Evolutionary conservation across 441 rosid species (phyloP), one percentile per base, ranked within the genome.

Genomic region (Codiaeum variegatum): DNA sequence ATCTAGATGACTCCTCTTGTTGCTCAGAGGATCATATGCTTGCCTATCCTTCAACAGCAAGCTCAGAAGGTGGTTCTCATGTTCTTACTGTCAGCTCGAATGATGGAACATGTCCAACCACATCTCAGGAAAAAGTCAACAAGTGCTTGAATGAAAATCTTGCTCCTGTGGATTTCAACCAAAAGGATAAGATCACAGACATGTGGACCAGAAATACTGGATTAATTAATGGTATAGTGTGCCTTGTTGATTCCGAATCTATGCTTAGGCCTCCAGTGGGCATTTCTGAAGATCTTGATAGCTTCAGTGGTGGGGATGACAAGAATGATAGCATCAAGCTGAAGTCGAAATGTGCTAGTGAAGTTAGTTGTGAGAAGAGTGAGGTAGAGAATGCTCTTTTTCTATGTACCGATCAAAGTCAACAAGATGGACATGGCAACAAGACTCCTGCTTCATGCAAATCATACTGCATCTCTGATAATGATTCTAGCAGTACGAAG

Each of bases 381-480:
- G 85, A 71, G 69, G 71, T 78, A 59, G 91, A 82, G 13, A 85
- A 77, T 42, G 36, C 73, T 58, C 66, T 36, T 19, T 72, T 74
- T 42, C 63, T 79, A 46, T 74, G 69, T 68, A 76, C 83, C 46
- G 85, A 78, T 75, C 70, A 73, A 66, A 70, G 81, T 73, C 84
- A 67, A 69, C 77, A 81, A 76, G 87, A 76, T 28, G 72, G 76
- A 66, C 77, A 73, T 13, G 76, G 76, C 47, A 73, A 75, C 71
- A 70, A 76, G 55, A 79, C 87, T 77, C 82, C 91, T 49, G 69
- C 76, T 73, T 87, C 89, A 12, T 82, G 80, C 80, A 83, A 82
- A 80, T 84, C 91, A 18, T 79, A 75, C 65, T 81, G 88, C 83
- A 79, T 81, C 70, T 82, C 75, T 31, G 88, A 84, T 61, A 77